Conservation (phyloP, 164 flowering plant genomes). For the Aristolochia californica region DNA sequence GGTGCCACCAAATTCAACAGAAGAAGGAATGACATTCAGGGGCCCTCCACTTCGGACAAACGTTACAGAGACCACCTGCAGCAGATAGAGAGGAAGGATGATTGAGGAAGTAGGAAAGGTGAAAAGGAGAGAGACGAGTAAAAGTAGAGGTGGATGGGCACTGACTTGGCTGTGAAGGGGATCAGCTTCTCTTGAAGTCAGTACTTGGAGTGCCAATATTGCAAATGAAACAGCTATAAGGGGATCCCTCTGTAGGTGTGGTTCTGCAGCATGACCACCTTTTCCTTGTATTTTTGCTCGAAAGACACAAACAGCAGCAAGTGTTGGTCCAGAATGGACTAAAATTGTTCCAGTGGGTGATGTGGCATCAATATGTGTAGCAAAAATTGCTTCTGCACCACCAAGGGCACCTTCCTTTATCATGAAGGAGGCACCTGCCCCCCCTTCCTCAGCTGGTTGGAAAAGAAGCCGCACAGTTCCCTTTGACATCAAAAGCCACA, state of each 20-base stretch:
- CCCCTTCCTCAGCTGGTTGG: constrained; percentile 92
- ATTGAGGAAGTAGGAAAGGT: too few relatives aligned
- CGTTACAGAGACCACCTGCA: constrained; percentile 80
- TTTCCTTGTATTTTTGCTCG: constrained; percentile 52
- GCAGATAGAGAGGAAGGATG: neutral
- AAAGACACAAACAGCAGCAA: constrained; percentile 57
- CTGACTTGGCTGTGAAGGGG: constrained; percentile 65
- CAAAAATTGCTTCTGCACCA: constrained; percentile 70
- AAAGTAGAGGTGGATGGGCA: neutral
- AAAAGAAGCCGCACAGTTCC: constrained; percentile 80
- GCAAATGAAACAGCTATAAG: constrained; percentile 52
- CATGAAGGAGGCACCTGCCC: constrained; percentile 79
- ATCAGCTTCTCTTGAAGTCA: constrained; percentile 70
- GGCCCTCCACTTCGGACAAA: constrained; percentile 51
- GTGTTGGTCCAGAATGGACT: constrained; percentile 39
- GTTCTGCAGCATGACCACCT: constrained; percentile 62
- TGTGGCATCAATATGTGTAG: constrained; percentile 39
- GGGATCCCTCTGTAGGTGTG: constrained; percentile 52
- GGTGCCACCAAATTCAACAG: constrained; percentile 70
- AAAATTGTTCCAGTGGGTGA: constrained; percentile 53
- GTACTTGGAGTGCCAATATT: constrained; percentile 66
- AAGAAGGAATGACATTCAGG: constrained; percentile 39
- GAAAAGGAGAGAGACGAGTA: too few relatives aligned
- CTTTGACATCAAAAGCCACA: constrained; percentile 17
- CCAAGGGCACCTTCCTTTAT: constrained; percentile 75